phyloP scores from a whole-genome alignment of 139 green algal genomes.

The Chlamydomonas incerta region DNA sequence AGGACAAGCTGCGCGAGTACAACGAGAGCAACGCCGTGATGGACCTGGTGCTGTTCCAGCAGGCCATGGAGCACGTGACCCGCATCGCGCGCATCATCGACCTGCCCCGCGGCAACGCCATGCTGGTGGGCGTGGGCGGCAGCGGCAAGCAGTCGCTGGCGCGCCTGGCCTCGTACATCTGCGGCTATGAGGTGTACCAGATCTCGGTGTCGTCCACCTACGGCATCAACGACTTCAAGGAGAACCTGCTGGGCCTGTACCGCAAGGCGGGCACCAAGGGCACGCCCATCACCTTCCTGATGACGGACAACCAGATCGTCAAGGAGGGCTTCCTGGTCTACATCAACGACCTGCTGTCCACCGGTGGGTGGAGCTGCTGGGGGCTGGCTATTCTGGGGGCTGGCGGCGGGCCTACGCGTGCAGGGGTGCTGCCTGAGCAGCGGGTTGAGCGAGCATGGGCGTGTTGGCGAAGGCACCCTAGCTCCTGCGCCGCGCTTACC shows the following conservation, averaged over 20 bases:
- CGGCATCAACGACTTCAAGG: conserved; percentile 87
- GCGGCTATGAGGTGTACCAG: conserved; percentile 87
- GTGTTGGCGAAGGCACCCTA: no score
- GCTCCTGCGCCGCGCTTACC: no score
- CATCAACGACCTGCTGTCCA: conserved; percentile 93
- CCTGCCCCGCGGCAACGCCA: conserved; percentile 85
- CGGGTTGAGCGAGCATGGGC: no score
- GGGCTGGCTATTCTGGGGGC: no score
- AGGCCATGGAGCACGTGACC: conserved; percentile 86
- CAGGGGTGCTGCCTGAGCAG: no score
- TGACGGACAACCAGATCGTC: conserved; percentile 93
- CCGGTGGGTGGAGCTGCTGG: conserved; percentile 48
- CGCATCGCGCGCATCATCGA: conserved; percentile 88
- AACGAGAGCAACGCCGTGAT: conserved; percentile 90
- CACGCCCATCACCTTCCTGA: conserved; percentile 82
- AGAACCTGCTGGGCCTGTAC: conserved; percentile 88
- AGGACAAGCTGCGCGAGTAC: conserved; percentile 89
- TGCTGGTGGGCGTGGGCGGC: conserved; percentile 90
- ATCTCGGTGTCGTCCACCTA: conserved; percentile 85
- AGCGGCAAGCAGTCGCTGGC: conserved; percentile 85
- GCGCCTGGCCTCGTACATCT: conserved; percentile 83
- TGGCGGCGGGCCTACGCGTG: no score
- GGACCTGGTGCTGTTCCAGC: conserved; percentile 90
- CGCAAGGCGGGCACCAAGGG: conserved; percentile 78
- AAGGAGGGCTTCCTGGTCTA: conserved; percentile 92